Percentiles rank a stretch among this genome's conserved stretches.
These are phyloP conservation scores for Trypethelium eluteriae DNA, from an alignment of 495 filamentous ascomycete genomes.

Conservation along the genomic window DNA sequence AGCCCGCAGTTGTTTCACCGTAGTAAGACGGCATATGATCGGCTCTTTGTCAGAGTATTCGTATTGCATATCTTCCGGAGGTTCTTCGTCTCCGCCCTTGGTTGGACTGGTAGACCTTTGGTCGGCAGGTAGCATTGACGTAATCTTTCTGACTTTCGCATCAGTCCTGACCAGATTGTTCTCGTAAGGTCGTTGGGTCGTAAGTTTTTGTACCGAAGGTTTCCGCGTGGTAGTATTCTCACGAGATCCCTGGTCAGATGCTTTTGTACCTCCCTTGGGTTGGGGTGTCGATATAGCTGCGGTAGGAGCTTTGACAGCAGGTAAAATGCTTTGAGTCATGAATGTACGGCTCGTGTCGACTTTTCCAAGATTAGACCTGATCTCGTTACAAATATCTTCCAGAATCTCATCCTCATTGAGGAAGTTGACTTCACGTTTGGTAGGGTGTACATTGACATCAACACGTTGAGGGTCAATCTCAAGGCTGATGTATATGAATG, in stretches of 20 bases:
- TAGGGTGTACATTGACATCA: slow-evolving; percentile 97
- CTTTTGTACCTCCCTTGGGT: neutral
- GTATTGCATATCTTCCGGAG: slow-evolving; percentile 53
- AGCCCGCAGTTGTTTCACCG: slow-evolving; percentile 72
- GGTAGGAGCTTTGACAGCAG: slow-evolving; percentile 48
- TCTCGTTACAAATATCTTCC: slow-evolving; percentile 73
- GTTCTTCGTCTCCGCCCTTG: slow-evolving; percentile 14
- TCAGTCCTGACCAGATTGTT: slow-evolving; percentile 90
- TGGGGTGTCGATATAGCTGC: slow-evolving; percentile 31
- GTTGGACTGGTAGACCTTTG: slow-evolving; percentile 22
- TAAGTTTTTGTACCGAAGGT: slow-evolving; percentile 32
- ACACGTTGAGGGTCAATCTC: slow-evolving; percentile 90
- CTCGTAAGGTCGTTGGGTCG: slow-evolving; percentile 61
- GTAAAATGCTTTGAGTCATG: slow-evolving; percentile 82
- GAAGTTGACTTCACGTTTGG: slow-evolving; percentile 96
- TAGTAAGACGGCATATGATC: slow-evolving; percentile 62
- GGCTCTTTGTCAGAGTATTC: slow-evolving; percentile 61
- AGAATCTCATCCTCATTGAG: slow-evolving; percentile 97
- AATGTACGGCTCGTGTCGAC: slow-evolving; percentile 95
- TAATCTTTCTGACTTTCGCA: slow-evolving; percentile 85
- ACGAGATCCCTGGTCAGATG: neutral
- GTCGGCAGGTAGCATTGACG: slow-evolving; percentile 71
- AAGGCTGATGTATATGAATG: slow-evolving; percentile 86
- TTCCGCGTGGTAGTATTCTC: slow-evolving; percentile 24
- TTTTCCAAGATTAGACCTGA: slow-evolving; percentile 69